Percentiles rank a stretch among this genome's conserved stretches.
Conservation (phyloP, 352 stramenopile genomes). For the Globisporangium mamillatum region DNA sequence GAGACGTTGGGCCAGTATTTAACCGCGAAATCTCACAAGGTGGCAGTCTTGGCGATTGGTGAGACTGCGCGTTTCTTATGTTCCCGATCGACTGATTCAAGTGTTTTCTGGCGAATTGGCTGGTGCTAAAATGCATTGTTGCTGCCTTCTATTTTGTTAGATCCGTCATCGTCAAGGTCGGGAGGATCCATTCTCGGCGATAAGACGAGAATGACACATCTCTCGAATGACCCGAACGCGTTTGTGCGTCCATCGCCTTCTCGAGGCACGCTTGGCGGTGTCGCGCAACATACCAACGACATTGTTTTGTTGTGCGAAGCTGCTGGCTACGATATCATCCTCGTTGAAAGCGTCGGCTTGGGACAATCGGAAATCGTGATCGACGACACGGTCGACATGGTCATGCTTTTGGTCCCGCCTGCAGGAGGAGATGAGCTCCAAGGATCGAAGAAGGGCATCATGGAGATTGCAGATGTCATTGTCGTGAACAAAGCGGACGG, state of each 20-base stretch:
- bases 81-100: background rate
- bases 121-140: background rate
- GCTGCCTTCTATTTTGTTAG: slow-evolving; percentile 24
- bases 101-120: background rate
- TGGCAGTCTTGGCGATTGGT: slow-evolving; percentile 94
- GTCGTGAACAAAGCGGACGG: slow-evolving; percentile 98
- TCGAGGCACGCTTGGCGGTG: slow-evolving; percentile 71
- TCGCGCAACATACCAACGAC: slow-evolving; percentile 84
- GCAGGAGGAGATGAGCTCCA: slow-evolving; percentile 96
- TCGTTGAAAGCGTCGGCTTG: slow-evolving; percentile 97
- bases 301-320: slow-evolving; percentile 94
- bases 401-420: slow-evolving; percentile 94
- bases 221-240: slow-evolving; percentile 89
- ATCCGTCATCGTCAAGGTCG: slow-evolving; percentile 94
- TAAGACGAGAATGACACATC: slow-evolving; percentile 96
- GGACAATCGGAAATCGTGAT: slow-evolving; percentile 98
- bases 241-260: slow-evolving; percentile 93
- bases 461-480: slow-evolving; percentile 96
- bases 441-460: slow-evolving; percentile 98
- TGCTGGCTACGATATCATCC: slow-evolving; percentile 92
- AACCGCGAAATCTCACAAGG: slow-evolving; percentile 73
- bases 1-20: slow-evolving; percentile 93
- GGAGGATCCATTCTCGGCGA: slow-evolving; percentile 97
- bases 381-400: slow-evolving; percentile 95
- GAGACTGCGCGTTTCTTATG: background rate